Evolutionary conservation across 495 filamentous ascomycete species (phyloP).

Genomic region (Neurospora sp.): DNA sequence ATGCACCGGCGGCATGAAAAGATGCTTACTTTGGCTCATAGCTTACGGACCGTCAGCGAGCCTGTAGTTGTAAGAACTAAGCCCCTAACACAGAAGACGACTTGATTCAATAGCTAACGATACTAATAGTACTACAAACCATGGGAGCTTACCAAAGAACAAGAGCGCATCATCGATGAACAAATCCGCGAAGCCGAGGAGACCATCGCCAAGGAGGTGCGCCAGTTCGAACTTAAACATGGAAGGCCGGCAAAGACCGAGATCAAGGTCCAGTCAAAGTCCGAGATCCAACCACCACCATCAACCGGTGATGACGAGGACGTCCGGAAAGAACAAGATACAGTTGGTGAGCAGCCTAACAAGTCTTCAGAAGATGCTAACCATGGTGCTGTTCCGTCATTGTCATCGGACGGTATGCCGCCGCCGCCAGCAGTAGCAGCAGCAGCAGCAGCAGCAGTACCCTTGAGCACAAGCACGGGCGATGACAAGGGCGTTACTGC

Average conservation of each 20-base stretch:
- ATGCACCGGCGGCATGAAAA: slow-evolving; percentile 71
- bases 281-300: neutral
- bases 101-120: slow-evolving; percentile 12
- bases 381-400: slow-evolving; percentile 12
- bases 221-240: slow-evolving; percentile 26
- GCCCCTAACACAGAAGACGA: neutral
- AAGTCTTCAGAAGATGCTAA: slow-evolving; percentile 34
- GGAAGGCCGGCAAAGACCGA: neutral
- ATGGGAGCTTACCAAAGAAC: slow-evolving; percentile 56
- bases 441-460: slow-evolving; percentile 11
- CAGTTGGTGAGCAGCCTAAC: slow-evolving; percentile 34
- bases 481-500: neutral
- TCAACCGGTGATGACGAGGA: neutral
- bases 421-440: slow-evolving; percentile 9
- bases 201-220: slow-evolving; percentile 32
- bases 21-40: slow-evolving; percentile 62
- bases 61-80: slow-evolving; percentile 61
- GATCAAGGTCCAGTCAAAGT: neutral
- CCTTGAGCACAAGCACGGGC: slow-evolving; percentile 1
- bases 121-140: slow-evolving; percentile 71
- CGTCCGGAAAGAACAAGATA: neutral
- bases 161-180: slow-evolving; percentile 36
- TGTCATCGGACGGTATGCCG: slow-evolving; percentile 5
- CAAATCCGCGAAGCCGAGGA: slow-evolving; percentile 38
- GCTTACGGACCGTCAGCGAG: slow-evolving; percentile 59